phyloP scores from a whole-genome alignment of 1,284 basidiomycete species.

The Athelia psychrophila region DNA sequence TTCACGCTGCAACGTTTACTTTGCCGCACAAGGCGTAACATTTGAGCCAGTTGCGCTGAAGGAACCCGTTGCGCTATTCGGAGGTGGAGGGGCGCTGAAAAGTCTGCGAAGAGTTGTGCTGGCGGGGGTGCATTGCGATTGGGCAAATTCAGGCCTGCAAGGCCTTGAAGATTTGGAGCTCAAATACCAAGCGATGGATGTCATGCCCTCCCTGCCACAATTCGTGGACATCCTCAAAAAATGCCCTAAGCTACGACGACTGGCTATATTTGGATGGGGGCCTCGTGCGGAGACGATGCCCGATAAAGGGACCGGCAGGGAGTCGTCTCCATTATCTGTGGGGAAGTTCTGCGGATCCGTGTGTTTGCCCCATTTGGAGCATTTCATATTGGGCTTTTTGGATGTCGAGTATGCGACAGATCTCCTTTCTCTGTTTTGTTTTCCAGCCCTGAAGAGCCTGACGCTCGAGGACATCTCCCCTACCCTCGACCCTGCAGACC shows the following conservation, averaged over 20 bases:
- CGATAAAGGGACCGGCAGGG: constrained; percentile 3
- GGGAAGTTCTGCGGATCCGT: constrained; percentile 16
- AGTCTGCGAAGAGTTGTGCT: constrained; percentile 39
- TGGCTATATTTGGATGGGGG: constrained; percentile 50
- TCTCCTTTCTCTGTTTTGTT: constrained; percentile 39
- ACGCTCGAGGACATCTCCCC: constrained; percentile 42
- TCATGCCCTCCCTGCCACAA: constrained; percentile 44
- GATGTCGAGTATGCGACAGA: constrained; percentile 38
- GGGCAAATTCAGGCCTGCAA: constrained; percentile 34
- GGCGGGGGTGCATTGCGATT: constrained; percentile 52
- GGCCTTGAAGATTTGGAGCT: constrained; percentile 45
- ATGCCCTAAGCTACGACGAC: constrained; percentile 35
- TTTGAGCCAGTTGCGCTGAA: constrained; percentile 41
- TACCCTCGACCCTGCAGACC: constrained; percentile 25
- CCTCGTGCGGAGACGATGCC: constrained; percentile 27
- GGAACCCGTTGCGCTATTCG: constrained; percentile 40
- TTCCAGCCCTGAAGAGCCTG: constrained; percentile 37
- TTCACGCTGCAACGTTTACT: constrained; percentile 53
- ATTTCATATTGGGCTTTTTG: constrained; percentile 44
- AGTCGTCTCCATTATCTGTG: not conserved
- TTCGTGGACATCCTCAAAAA: constrained; percentile 38
- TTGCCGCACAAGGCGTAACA: constrained; percentile 36
- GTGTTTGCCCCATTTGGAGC: constrained; percentile 28
- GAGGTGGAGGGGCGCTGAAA: constrained; percentile 22
- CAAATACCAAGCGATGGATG: constrained; percentile 49